Conservation (phyloP, 192 early-diverging fungal species). For the Martensiomyces pterosporus region DNA sequence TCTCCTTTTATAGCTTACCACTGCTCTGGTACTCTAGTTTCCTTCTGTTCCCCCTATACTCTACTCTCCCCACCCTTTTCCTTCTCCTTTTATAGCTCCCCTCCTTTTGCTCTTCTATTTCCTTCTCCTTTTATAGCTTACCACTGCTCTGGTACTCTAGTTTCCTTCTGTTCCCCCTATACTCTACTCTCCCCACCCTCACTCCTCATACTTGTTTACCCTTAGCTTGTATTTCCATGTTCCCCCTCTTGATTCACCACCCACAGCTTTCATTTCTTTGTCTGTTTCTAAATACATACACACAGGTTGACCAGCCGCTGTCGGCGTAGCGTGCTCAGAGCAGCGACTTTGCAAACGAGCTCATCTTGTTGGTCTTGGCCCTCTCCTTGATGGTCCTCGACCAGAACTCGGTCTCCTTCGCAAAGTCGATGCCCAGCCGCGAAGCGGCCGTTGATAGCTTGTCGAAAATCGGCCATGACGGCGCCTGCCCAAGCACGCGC, state of each 20-base stretch:
- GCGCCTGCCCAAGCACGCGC: conserved; percentile 17
- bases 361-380: conserved; percentile 12
- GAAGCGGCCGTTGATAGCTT: conserved; percentile 12
- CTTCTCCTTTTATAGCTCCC: conserved; percentile 2
- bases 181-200: not conserved
- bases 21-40: too few species aligned
- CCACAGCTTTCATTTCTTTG: conserved; percentile 1
- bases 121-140: too few species aligned
- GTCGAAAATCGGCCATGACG: conserved; percentile 4
- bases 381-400: conserved; percentile 1
- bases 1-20: too few species aligned
- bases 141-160: too few species aligned
- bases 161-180: too few species aligned
- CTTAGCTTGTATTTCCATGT: too few species aligned
- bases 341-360: conserved; percentile 28
- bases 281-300: conserved; percentile 7
- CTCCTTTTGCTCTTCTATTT: conserved; percentile 2
- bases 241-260: too few species aligned
- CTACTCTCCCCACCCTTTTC: not conserved
- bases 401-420: conserved; percentile 12
- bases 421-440: conserved; percentile 8
- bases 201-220: too few species aligned
- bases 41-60: conserved; percentile 8
- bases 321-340: conserved; percentile 22
- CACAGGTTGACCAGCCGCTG: conserved; percentile 26